Evolutionary conservation across 2,329 filamentous ascomycete species (phyloP).

Genomic region (Aotearoamyces nothofagi): DNA sequence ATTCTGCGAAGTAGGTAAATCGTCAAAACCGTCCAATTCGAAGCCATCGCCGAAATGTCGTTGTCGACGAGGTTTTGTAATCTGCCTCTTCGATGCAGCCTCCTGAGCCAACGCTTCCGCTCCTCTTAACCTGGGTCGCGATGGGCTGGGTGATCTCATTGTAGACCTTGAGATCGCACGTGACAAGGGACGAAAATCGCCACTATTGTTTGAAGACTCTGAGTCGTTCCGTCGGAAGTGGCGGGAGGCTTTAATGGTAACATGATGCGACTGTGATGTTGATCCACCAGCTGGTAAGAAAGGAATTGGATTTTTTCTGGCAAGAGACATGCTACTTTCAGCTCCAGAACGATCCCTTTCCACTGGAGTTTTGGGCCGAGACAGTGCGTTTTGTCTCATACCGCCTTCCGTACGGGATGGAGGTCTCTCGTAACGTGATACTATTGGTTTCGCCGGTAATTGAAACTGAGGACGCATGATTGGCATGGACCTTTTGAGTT

Average conservation of each 20-base stretch:
- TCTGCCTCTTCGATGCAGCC: constrained; percentile 47
- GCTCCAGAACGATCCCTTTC: constrained; percentile 33
- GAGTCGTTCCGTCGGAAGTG: constrained; percentile 71
- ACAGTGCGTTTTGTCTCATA: constrained; percentile 31
- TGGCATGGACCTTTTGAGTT: constrained; percentile 50
- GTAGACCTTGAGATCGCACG: constrained; percentile 41
- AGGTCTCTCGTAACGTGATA: constrained; percentile 37
- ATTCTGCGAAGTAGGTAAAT: constrained; percentile 74
- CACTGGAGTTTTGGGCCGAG: constrained; percentile 57
- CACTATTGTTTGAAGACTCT: constrained; percentile 45
- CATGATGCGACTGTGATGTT: constrained; percentile 62
- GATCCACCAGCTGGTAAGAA: constrained; percentile 69
- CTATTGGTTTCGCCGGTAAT: constrained; percentile 32
- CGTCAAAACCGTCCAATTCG: constrained; percentile 87
- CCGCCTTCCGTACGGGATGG: constrained; percentile 37
- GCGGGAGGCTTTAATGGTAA: constrained; percentile 54
- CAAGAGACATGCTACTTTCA: constrained; percentile 34
- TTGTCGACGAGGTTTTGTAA: constrained; percentile 56
- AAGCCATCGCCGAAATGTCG: constrained; percentile 81
- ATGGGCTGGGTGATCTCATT: constrained; percentile 41
- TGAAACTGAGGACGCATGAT: constrained; percentile 34
- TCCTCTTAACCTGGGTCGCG: constrained; percentile 29
- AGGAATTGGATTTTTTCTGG: constrained; percentile 48
- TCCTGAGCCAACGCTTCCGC: constrained; percentile 22
- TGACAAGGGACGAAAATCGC: constrained; percentile 41